phyloP scores from a whole-genome alignment of 208 protist species.

The Leishmania lainsoni region DNA sequence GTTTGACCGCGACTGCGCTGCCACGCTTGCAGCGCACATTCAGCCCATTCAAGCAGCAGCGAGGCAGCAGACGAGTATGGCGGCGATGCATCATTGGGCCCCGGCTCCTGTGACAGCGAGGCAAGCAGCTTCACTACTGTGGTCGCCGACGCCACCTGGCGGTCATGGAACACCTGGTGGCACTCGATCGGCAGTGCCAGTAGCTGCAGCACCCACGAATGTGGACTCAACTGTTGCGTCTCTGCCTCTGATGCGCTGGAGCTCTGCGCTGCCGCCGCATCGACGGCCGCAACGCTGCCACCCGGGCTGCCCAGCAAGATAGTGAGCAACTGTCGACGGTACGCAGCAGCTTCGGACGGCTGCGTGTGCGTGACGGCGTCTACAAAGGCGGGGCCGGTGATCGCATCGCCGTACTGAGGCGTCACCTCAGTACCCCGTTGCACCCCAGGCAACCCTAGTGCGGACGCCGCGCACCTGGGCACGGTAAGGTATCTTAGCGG shows the following conservation, averaged over 20 bases:
- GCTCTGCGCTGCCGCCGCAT: neutral
- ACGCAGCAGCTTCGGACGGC: conserved; percentile 5
- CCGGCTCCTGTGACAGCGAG: conserved; percentile 7
- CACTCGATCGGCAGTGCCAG: conserved; percentile 26
- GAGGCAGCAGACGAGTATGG: neutral
- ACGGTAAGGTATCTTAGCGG: conserved; percentile 9
- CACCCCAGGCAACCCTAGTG: conserved; percentile 4
- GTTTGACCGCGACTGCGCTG: neutral
- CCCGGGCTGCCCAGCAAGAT: neutral
- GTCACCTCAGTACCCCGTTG: neutral
- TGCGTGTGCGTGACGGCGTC: neutral
- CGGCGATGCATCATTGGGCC: neutral
- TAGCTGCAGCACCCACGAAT: conserved; percentile 21
- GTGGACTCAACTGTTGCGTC: neutral
- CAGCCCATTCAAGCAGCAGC: conserved; percentile 9
- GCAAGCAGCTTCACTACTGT: conserved; percentile 1
- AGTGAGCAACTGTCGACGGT: conserved; percentile 5
- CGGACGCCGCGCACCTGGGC: conserved; percentile 9
- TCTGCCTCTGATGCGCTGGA: neutral
- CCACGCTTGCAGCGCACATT: neutral
- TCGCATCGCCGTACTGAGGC: neutral
- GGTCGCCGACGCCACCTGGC: conserved; percentile 4
- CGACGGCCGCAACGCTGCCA: neutral
- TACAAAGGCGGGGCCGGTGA: conserved; percentile 4
- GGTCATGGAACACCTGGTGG: neutral